Evolutionary conservation across 352 stramenopile species (phyloP).

Genomic region (Globisporangium solare): DNA sequence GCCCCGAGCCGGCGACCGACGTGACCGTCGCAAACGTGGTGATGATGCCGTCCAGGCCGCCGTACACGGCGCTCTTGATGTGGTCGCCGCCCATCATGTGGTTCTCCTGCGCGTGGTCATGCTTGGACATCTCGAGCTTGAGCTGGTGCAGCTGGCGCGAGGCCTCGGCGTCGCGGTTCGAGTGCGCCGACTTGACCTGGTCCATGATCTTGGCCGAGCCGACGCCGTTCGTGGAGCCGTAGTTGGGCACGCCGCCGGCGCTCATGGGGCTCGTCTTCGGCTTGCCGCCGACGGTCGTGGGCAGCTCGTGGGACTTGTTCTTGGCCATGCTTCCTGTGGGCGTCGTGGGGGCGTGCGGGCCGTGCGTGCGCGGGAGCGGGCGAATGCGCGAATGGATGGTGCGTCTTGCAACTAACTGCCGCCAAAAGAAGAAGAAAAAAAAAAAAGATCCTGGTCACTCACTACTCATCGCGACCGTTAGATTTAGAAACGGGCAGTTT

Average conservation of each 20-base stretch:
- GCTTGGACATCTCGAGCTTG: conserved; percentile 51
- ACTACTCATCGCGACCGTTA: background rate
- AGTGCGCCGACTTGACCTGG: conserved; percentile 52
- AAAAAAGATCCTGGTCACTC: conserved; percentile 2
- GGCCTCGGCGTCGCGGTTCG: conserved; percentile 37
- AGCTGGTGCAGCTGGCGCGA: conserved; percentile 64
- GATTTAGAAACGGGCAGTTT: background rate
- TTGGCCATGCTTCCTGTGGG: no score
- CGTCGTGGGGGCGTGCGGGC: no score
- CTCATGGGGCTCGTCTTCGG: conserved; percentile 17
- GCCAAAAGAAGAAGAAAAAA: no score
- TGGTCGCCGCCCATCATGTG: conserved; percentile 65
- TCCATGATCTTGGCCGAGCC: conserved; percentile 38
- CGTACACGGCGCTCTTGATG: conserved; percentile 92
- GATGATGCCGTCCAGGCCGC: conserved; percentile 95
- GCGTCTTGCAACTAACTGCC: conserved; percentile 3
- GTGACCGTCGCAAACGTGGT: conserved; percentile 95
- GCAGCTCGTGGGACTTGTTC: conserved; percentile 9
- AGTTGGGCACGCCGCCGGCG: conserved; percentile 27
- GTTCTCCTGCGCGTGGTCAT: conserved; percentile 66
- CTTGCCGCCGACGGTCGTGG: conserved; percentile 3
- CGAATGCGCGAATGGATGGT: background rate
- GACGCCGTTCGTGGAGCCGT: conserved; percentile 28
- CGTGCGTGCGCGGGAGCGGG: background rate
- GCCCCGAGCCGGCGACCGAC: conserved; percentile 87